Percentiles rank a stretch among this genome's conserved stretches.
Evolutionary conservation across 2,329 filamentous ascomycete species (phyloP).

Genomic region (Aplosporella prunicola): DNA sequence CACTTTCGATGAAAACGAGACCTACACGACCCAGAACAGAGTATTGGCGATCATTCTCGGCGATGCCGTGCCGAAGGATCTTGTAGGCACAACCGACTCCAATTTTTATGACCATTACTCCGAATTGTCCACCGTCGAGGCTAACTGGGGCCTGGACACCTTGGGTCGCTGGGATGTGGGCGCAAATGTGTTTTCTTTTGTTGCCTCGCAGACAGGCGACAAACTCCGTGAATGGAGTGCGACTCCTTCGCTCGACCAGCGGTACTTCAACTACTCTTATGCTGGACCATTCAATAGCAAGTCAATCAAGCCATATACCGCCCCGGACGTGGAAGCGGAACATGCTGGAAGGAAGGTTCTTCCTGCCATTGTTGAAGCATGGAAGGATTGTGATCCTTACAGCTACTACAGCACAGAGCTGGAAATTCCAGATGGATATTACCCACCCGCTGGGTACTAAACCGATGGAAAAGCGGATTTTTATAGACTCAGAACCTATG

Average conservation of each 20-base stretch:
- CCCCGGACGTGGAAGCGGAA: conserved; percentile 20
- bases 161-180: conserved; percentile 39
- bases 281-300: conserved; percentile 24
- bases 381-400: conserved; percentile 17
- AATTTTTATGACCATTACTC: conserved; percentile 47
- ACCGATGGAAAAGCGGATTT: no score
- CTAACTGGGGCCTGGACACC: conserved; percentile 37
- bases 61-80: conserved; percentile 56
- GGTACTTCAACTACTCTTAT: conserved; percentile 25
- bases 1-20: conserved; percentile 71
- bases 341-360: conserved; percentile 22
- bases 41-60: conserved; percentile 65
- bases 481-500: no score
- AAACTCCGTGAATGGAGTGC: conserved; percentile 15
- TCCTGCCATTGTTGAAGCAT: conserved; percentile 18
- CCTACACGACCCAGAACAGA: conserved; percentile 57
- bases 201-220: conserved; percentile 28
- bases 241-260: conserved; percentile 19
- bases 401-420: conserved; percentile 22
- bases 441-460: conserved; percentile 20
- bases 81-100: conserved; percentile 58
- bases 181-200: conserved; percentile 35
- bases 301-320: conserved; percentile 19
- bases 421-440: conserved; percentile 26
- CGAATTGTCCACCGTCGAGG: conserved; percentile 35